A percentile compares a stretch with the other conserved stretches of the same genome.
phyloP scores from a whole-genome alignment of 2,329 filamentous ascomycete species.

The Juglanconis oblonga region DNA sequence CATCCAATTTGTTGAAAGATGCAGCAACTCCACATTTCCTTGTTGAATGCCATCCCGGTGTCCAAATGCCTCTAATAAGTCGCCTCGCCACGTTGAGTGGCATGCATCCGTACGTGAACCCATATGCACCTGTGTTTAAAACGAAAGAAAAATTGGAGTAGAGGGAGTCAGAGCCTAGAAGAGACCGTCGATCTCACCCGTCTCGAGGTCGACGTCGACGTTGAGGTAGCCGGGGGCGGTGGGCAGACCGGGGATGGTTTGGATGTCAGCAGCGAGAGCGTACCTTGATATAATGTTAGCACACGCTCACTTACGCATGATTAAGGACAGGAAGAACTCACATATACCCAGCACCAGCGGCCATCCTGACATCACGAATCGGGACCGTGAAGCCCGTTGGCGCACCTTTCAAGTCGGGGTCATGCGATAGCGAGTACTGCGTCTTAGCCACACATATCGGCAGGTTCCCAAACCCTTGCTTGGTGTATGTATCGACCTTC shows the following conservation, averaged over 20 bases:
- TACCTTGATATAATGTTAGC: constrained; percentile 56
- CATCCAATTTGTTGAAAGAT: constrained; percentile 5
- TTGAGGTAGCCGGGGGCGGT: constrained; percentile 95
- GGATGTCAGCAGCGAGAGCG: constrained; percentile 92
- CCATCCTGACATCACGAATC: constrained; percentile 90
- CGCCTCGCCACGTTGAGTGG: constrained; percentile 4
- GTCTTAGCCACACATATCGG: constrained; percentile 98
- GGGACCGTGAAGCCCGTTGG: constrained; percentile 92
- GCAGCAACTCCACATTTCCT: background rate
- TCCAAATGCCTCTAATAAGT: background rate
- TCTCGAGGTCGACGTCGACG: constrained; percentile 79
- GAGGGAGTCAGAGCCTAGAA: constrained; percentile 57
- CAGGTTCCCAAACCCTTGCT: constrained; percentile 86
- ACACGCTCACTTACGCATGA: background rate
- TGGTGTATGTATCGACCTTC: constrained; percentile 93
- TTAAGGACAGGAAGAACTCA: constrained; percentile 42
- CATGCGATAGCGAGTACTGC: constrained; percentile 93
- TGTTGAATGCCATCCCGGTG: background rate
- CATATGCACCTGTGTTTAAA: background rate
- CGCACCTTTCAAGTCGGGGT: constrained; percentile 90
- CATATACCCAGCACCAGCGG: constrained; percentile 90
- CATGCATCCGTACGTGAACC: background rate
- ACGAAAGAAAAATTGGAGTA: background rate
- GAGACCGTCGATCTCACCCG: constrained; percentile 82
- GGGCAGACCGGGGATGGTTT: constrained; percentile 93